Evolutionary conservation across 1,284 basidiomycete genomes (phyloP).

Genomic region (Leccinum griseonigrum): DNA sequence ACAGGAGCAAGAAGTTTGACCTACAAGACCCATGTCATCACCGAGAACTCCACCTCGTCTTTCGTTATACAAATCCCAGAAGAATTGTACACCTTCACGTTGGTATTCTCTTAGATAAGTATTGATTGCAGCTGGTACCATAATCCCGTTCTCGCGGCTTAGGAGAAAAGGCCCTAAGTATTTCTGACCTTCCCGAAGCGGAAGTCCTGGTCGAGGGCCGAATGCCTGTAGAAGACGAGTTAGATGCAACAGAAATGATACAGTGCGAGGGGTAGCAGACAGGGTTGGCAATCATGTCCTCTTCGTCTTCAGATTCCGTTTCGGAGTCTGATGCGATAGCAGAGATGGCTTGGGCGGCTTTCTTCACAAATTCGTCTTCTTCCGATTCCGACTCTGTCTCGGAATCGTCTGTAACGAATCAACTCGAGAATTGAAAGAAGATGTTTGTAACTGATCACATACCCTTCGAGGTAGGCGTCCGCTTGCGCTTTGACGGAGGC

Average conservation of each 20-base stretch:
- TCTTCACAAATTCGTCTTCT: slow-evolving; percentile 26
- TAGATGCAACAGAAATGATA: slow-evolving; percentile 1
- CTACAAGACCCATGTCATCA: slow-evolving; percentile 87
- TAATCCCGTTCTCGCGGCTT: slow-evolving; percentile 43
- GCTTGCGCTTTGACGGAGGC: slow-evolving; percentile 20
- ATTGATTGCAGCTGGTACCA: slow-evolving; percentile 73
- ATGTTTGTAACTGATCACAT: neutral
- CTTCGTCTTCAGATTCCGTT: slow-evolving; percentile 47
- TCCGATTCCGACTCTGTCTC: slow-evolving; percentile 45
- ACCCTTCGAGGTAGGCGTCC: slow-evolving; percentile 17
- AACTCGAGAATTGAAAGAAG: neutral
- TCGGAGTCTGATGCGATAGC: slow-evolving; percentile 32
- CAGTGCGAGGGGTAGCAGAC: slow-evolving; percentile 12
- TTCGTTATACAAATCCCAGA: slow-evolving; percentile 65
- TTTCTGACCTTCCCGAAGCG: slow-evolving; percentile 43
- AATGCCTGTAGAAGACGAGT: slow-evolving; percentile 30
- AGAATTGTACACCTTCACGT: slow-evolving; percentile 75
- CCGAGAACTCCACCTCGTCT: slow-evolving; percentile 73
- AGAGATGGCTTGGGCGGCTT: slow-evolving; percentile 6
- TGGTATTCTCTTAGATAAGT: slow-evolving; percentile 83
- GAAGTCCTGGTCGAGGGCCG: slow-evolving; percentile 52
- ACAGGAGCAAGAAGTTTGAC: slow-evolving; percentile 22
- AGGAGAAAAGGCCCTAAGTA: slow-evolving; percentile 45
- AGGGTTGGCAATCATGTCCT: slow-evolving; percentile 30
- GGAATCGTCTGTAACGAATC: slow-evolving; percentile 30